Evolutionary conservation across 1,139 yeast genomes (phyloP), one percentile per base, ranked within the genome.

Genomic region (Yamadazyma blattariae): DNA sequence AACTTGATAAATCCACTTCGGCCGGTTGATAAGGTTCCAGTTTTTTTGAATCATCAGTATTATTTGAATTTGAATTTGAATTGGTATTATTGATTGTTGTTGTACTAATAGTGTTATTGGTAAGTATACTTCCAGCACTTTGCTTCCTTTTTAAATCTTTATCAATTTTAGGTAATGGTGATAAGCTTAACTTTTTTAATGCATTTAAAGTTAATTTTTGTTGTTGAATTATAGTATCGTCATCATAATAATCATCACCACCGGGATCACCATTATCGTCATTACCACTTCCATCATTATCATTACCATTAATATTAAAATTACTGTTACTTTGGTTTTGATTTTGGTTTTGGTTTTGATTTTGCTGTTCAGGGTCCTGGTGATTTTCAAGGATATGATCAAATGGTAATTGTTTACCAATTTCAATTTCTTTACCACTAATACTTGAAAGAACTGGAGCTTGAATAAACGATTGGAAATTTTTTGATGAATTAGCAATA

Each of bases 11-110:
- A 43, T 74, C 80, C 7, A 71, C 79, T 41, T 73, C 75, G 1
- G 80, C 79, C 0, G 79, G 79, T 36, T 69, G 73, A 48, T 74
- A 74, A 1, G 74, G 74, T 36, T 62, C 66, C 7, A 41, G 20
- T 37, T 38, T 34, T 15, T 25, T 31, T 5, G 11, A 7, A 4
- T 31, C 34, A n/a, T 30, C 12, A 14, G 8, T 14, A 18, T 14
- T 22, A 13, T 4, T 11, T 3, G 8, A 5, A 25, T 9, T 15
- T 5, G 9, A 12, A 17, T 8, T 26, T 4, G 19, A 7, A 11
- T 4, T 5, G 4, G 11, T 6, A 7, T 15, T 16, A 26, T 7
- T 26, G 5, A 5, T 15, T 10, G 11, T 6, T 10, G 5, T 22
- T 4, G 11, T 6, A 4, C 7, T 23, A n/a, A 11, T 3, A 10